phyloP scores from a whole-genome alignment of 768 basidiomycete species.

The Pleurotus eryngii region DNA sequence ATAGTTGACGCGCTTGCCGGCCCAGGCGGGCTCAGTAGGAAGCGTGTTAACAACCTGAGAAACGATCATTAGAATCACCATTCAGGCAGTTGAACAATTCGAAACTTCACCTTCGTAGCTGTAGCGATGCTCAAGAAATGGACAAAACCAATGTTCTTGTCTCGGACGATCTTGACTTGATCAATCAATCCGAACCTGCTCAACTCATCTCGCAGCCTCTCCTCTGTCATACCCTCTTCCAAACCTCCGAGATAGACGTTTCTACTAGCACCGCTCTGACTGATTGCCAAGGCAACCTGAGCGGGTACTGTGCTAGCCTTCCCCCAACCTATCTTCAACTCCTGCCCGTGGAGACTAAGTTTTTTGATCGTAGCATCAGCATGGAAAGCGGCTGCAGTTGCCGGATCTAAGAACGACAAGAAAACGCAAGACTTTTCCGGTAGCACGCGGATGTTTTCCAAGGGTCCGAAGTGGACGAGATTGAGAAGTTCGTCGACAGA shows the following conservation, averaged over 20 bases:
- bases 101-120: slow-evolving; percentile 79
- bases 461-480: slow-evolving; percentile 95
- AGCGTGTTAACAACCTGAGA: slow-evolving; percentile 87
- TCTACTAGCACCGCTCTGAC: slow-evolving; percentile 87
- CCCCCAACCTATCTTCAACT: slow-evolving; percentile 99
- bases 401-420: slow-evolving; percentile 93
- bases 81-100: not conserved
- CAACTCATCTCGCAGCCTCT: slow-evolving; percentile 87
- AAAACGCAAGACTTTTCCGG: slow-evolving; percentile 98
- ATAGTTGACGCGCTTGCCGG: slow-evolving; percentile 94
- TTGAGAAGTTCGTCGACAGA: slow-evolving; percentile 98
- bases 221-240: slow-evolving; percentile 88
- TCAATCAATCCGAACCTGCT: slow-evolving; percentile 94
- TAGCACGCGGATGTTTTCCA: slow-evolving; percentile 91
- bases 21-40: slow-evolving; percentile 90
- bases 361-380: slow-evolving; percentile 97
- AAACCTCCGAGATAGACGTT: slow-evolving; percentile 97
- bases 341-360: slow-evolving; percentile 87
- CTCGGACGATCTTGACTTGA: slow-evolving; percentile 98
- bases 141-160: slow-evolving; percentile 99
- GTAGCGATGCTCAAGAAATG: slow-evolving; percentile 95
- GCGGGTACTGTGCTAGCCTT: slow-evolving; percentile 88
- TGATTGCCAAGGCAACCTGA: slow-evolving; percentile 83
- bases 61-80: too few relatives aligned
- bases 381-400: slow-evolving; percentile 93